Evolutionary conservation across 306 rosid species (phyloP), one percentile per base, ranked within the genome.

Genomic region (Quercus parvula): DNA sequence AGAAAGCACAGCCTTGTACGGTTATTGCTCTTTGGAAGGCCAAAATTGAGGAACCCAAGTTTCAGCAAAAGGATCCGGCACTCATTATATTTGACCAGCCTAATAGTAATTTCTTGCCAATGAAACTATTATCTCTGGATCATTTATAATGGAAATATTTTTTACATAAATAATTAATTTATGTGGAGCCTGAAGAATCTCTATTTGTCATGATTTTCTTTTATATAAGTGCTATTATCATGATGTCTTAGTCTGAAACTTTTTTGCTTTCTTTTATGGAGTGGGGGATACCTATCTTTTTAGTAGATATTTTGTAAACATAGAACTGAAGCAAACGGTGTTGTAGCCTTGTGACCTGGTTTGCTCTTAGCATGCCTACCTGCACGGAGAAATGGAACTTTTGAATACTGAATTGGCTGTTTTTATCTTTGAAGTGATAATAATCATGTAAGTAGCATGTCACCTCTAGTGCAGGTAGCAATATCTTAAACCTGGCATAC

Each of bases 11-110:
- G 59, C 83, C 83, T 55, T n/a, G 68, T 7, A 64, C 74, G 0
- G 68, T 74, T 20, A 44, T 80, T 67, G 71, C 74, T 73, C 83
- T 80, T 69, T 74, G 83, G 83, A 80, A 64, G 70, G 63, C 61
- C 59, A 75, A 55, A 25, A 25, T 80, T 15, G 83, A 74, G 70
- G 68, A 75, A 69, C 80, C 75, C 14, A 56, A 44, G 12, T 69
- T 81, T 56, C 58, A 44, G 27, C 84, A 75, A 74, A 24, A 52
- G 4, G 64, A 81, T 68, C 79, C 79, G 15, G 59, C 44, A 44
- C 28, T 81, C 25, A 27, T 20, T 30, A 69, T 75, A 46, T 6
- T 57, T 44, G 76, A 75, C 56, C 31, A 41, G 52, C 19, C 75
- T 75, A 52, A 25, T 25, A 67, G 79, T 75, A 74, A 75, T 18